These are phyloP conservation scores for Orbilia javanica DNA, from an alignment of 2,329 filamentous ascomycete genomes.

Conservation along the genomic window DNA sequence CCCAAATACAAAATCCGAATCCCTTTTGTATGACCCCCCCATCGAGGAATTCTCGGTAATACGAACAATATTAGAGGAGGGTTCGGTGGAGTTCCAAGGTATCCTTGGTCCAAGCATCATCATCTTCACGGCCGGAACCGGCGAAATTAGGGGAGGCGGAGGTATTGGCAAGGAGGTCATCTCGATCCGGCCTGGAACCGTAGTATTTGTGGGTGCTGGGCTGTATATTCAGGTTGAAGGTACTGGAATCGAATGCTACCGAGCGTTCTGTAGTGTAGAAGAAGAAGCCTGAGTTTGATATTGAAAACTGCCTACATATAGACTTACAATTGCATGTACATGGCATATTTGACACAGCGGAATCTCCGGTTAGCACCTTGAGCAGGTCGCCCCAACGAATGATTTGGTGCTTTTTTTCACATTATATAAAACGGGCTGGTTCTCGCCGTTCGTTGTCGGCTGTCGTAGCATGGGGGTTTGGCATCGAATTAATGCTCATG, in stretches of 20 bases:
- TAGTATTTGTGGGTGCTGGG: conserved; percentile 66
- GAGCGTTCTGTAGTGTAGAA: conserved; percentile 53
- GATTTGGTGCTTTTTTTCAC: too few relatives aligned
- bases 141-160: conserved; percentile 81
- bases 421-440: neutral
- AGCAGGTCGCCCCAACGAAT: neutral
- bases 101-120: conserved; percentile 91
- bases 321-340: conserved; percentile 1
- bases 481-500: too few relatives aligned
- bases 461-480: neutral
- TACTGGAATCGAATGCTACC: conserved; percentile 32
- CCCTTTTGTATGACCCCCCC: conserved; percentile 88
- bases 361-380: neutral
- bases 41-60: conserved; percentile 97
- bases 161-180: conserved; percentile 78
- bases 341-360: neutral
- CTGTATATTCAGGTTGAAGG: conserved; percentile 42
- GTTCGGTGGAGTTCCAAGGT: conserved; percentile 86
- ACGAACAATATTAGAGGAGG: conserved; percentile 78
- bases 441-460: neutral
- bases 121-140: conserved; percentile 86
- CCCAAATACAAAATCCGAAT: conserved; percentile 73
- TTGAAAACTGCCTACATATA: neutral
- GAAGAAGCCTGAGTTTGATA: conserved; percentile 6
- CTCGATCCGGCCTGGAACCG: conserved; percentile 67